These are phyloP conservation scores for Paramecium primaurelia DNA, from an alignment of 73 alveolate genomes.

Conservation along the genomic window DNA sequence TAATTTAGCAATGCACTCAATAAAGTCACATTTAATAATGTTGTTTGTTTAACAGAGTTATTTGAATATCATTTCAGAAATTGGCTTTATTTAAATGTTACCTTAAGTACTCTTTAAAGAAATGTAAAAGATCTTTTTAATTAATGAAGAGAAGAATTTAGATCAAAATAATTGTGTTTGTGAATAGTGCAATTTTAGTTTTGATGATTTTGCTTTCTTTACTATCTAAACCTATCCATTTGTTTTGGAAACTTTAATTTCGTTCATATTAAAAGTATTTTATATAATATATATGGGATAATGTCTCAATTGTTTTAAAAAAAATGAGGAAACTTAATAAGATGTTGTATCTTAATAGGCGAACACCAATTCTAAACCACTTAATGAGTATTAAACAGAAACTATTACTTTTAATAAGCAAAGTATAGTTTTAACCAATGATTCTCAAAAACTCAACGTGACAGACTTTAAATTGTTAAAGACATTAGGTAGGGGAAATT, in stretches of 20 bases:
- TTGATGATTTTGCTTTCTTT: not conserved
- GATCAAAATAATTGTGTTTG: not conserved
- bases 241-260: not conserved
- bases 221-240: not conserved
- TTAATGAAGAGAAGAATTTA: no score
- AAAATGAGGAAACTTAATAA: not conserved
- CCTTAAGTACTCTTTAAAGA: not conserved
- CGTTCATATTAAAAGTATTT: not conserved
- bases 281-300: conserved; percentile 27
- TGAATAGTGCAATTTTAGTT: not conserved
- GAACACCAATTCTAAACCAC: not conserved
- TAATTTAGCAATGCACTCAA: no score
- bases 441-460: conserved; percentile 39
- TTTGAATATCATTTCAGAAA: not conserved
- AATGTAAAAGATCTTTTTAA: not conserved
- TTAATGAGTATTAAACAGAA: not conserved
- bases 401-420: not conserved
- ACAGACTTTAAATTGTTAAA: conserved; percentile 72
- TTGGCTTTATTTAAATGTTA: not conserved
- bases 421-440: not conserved
- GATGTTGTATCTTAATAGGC: not conserved
- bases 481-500: conserved; percentile 48
- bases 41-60: no score
- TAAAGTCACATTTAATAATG: no score
- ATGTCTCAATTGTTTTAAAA: conserved; percentile 36